Percentiles rank a stretch among this genome's conserved stretches.
Evolutionary conservation across 1,139 yeast species (phyloP).

Genomic region (Arxiozyma slooffiae): DNA sequence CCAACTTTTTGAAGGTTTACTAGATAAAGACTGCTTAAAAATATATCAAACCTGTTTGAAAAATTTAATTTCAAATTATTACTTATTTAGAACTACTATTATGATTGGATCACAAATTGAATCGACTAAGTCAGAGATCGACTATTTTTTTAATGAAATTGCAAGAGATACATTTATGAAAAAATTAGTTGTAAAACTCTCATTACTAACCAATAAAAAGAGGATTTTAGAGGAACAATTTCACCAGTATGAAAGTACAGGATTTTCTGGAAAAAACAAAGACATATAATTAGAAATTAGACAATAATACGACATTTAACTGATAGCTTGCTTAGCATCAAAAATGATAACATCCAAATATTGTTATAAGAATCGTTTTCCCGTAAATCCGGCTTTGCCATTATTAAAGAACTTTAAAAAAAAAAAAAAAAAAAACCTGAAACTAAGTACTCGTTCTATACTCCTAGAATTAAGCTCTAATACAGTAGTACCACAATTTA

Average conservation of each 20-base stretch:
- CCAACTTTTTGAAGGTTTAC: constrained; percentile 14
- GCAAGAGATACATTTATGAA: constrained; percentile 10
- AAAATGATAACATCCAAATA: background rate
- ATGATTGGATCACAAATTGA: constrained; percentile 10
- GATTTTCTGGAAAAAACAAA: background rate
- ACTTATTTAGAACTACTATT: constrained; percentile 5
- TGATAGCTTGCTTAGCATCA: background rate
- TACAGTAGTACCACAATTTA: too few species aligned
- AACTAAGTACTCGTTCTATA: too few species aligned
- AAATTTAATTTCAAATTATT: constrained; percentile 8
- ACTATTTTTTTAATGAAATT: constrained; percentile 15
- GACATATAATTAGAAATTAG: background rate
- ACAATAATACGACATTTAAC: background rate
- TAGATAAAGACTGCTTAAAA: constrained; percentile 13
- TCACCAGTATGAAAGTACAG: background rate
- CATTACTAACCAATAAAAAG: constrained; percentile 16
- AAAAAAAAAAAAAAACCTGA: too few species aligned
- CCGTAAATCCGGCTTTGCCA: background rate
- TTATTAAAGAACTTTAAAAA: too few species aligned
- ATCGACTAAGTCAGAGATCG: constrained; percentile 9
- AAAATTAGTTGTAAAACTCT: constrained; percentile 19
- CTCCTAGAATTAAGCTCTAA: too few species aligned
- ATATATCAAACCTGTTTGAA: constrained; percentile 13
- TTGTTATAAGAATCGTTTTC: background rate
- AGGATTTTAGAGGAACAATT: constrained; percentile 5